Conservation (phyloP, 2,329 filamentous ascomycete genomes). For the Leptographium lundbergii region DNA sequence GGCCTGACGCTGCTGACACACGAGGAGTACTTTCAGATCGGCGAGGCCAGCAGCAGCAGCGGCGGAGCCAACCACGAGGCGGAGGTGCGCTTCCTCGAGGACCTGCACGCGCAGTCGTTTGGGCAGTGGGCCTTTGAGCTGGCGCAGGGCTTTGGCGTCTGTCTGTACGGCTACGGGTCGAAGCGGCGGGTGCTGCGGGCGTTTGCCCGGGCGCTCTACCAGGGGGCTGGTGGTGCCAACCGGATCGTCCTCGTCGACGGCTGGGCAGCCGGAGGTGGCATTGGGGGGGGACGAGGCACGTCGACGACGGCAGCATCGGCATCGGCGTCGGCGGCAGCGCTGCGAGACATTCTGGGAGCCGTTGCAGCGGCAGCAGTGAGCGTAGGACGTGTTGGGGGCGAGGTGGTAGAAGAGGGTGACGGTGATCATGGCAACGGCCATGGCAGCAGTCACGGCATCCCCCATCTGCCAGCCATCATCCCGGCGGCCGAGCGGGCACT, state of each 20-base stretch:
- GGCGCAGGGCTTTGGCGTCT: constrained; percentile 73
- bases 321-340: constrained; percentile 26
- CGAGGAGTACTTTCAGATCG: constrained; percentile 74
- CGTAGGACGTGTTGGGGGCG: neutral
- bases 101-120: constrained; percentile 69
- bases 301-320: neutral
- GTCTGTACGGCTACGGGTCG: constrained; percentile 85
- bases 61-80: constrained; percentile 46
- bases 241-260: constrained; percentile 80
- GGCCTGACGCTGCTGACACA: constrained; percentile 69
- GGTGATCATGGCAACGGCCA: too few relatives aligned
- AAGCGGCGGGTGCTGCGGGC: constrained; percentile 63
- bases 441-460: neutral
- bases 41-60: constrained; percentile 23
- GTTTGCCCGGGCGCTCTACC: constrained; percentile 61
- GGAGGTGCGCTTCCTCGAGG: constrained; percentile 59
- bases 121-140: constrained; percentile 90
- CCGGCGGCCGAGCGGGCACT: constrained; percentile 56
- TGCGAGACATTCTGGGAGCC: constrained; percentile 58
- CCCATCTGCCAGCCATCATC: constrained; percentile 42
- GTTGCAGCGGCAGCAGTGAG: constrained; percentile 47
- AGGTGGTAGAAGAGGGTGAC: neutral
- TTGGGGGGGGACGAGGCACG: neutral
- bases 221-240: constrained; percentile 20
- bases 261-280: constrained; percentile 38